Base-by-base conservation (phyloP, 1,139 yeast species). In the Suhomyces atakaporum region DNA sequence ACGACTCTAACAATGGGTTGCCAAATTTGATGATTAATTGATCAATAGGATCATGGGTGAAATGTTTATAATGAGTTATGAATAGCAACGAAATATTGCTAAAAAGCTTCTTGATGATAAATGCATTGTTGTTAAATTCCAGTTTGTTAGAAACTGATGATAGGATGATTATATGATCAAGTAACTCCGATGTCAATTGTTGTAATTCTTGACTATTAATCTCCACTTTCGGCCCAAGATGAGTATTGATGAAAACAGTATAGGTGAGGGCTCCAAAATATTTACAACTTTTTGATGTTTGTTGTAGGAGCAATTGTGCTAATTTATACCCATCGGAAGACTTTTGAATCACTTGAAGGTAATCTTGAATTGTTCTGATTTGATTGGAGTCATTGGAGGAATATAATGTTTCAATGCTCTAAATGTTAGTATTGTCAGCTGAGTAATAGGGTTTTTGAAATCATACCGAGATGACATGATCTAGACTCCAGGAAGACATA, bases 201-300 rank as follows among this genome's bases (percentile, higher is more conserved):
- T 24, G 25, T 10, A 41, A 27, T 19, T 33, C 33, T 4, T 35
- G 33, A 4, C 30, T 26, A 12, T 16, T 28, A 4, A 33, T 29
- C 8, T 36, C 22, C 7, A 29, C n/a, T 3, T 27, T 23, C 2
- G 27, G 12, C 3, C 27, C 35, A 7, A 37, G 21, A 40, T 37
- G 56, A 31, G 68, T 73, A 31, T 79, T 61, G 34, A 79, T 77
- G 20, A 80, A 80, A 7, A 71, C 75, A 0, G 88, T 73, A 38
- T 77, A 77, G 0, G 90, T 82, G 39, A 83, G 62, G 0, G 90
- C 90, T 1, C 92, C 92, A 52, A 84, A 83, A 55, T 79, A 84
- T 47, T 75, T 73, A 38, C 82, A 79, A 48, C 77, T 77, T 25
- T 64, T 48, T 3, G 77, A 70, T 7, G 58, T 54, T 3, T 60